Percentiles rank a stretch among this genome's conserved stretches.
phyloP scores from a whole-genome alignment of 2,329 filamentous ascomycete genomes.

The Colletotrichum viniferum region DNA sequence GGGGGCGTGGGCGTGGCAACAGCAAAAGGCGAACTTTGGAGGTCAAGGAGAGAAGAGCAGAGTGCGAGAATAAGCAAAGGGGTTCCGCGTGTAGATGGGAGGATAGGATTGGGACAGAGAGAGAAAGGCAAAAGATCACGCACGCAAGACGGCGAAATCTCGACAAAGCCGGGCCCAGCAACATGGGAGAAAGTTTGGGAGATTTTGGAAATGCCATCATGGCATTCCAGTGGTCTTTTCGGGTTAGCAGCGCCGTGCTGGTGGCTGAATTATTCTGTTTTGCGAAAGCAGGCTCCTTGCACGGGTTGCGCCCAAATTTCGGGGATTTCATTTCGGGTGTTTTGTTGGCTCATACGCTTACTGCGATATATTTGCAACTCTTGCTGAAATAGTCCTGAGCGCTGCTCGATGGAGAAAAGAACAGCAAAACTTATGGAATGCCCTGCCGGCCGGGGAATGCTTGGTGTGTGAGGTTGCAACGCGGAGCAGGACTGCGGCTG shows the following conservation, averaged over 20 bases:
- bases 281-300: background rate
- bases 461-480: background rate
- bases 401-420: background rate
- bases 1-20: background rate
- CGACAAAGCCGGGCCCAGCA: background rate
- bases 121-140: background rate
- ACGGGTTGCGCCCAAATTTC: background rate
- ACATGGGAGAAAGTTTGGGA: background rate
- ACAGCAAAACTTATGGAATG: background rate
- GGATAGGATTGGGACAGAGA: background rate
- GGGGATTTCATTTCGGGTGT: background rate
- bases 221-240: constrained; percentile 1
- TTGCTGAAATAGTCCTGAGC: background rate
- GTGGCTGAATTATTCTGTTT: background rate
- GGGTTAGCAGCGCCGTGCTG: background rate
- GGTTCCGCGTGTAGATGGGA: background rate
- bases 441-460: background rate
- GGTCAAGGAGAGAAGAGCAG: background rate
- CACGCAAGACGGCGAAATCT: background rate
- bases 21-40: background rate
- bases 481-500: background rate
- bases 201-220: constrained; percentile 8
- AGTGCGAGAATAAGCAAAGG: background rate
- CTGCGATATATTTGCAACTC: background rate
- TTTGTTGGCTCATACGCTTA: background rate